Conservation (phyloP, 2,329 filamentous ascomycete genomes). For the Pezicula neosporulosa region DNA sequence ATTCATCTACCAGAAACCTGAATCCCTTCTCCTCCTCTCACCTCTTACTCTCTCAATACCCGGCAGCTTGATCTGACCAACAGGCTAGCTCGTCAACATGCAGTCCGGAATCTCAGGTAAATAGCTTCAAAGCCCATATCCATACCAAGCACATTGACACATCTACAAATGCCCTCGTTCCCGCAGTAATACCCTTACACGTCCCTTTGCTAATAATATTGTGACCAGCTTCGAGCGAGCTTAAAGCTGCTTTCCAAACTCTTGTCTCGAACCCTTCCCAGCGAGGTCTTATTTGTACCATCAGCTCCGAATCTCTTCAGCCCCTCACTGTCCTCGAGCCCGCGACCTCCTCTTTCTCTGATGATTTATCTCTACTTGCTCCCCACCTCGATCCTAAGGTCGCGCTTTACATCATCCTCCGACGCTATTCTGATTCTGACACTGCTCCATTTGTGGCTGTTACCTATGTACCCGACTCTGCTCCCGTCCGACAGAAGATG, state of each 20-base stretch:
- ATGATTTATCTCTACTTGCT: conserved; percentile 60
- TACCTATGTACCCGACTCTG: conserved; percentile 76
- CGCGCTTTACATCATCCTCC: conserved; percentile 73
- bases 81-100: conserved; percentile 45
- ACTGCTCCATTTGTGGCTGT: conserved; percentile 56
- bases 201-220: background rate
- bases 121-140: background rate
- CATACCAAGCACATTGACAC: no score
- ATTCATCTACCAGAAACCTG: background rate
- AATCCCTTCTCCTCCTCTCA: no score
- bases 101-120: conserved; percentile 76
- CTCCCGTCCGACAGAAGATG: conserved; percentile 83
- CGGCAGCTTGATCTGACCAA: background rate
- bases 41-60: no score
- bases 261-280: conserved; percentile 59
- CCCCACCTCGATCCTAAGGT: conserved; percentile 62
- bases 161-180: no score
- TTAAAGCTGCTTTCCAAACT: conserved; percentile 68
- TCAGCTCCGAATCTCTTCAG: conserved; percentile 64
- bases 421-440: conserved; percentile 56
- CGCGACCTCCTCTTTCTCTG: conserved; percentile 52
- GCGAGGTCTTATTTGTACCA: conserved; percentile 70
- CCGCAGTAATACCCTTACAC: no score
- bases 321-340: conserved; percentile 55
- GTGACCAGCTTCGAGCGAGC: conserved; percentile 67